phyloP scores from a whole-genome alignment of 2,329 filamentous ascomycete species.

The Penicillium sclerotiorum region DNA sequence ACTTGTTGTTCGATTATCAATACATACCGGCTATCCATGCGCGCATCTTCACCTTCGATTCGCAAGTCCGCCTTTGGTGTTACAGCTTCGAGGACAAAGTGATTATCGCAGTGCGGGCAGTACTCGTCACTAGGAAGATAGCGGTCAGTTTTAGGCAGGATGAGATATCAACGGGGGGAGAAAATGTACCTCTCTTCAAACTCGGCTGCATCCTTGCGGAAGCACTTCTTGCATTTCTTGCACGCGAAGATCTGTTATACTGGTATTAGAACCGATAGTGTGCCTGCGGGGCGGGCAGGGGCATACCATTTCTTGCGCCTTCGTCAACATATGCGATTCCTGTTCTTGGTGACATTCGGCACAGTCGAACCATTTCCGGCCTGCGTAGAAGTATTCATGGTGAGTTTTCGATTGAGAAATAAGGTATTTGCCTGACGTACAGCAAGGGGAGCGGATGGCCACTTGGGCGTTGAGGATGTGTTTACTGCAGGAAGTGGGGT shows the following conservation, averaged over 20 bases:
- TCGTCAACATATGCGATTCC: slow-evolving; percentile 73
- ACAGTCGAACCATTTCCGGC: slow-evolving; percentile 98
- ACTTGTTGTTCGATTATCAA: background rate
- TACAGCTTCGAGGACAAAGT: slow-evolving; percentile 88
- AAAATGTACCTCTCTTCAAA: slow-evolving; percentile 74
- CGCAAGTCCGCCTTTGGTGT: slow-evolving; percentile 80
- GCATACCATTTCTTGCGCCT: slow-evolving; percentile 76
- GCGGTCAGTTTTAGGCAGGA: slow-evolving; percentile 2
- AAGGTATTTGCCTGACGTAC: slow-evolving; percentile 54
- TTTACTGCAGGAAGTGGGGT: slow-evolving; percentile 65
- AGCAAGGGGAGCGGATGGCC: slow-evolving; percentile 92
- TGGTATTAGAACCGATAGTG: background rate
- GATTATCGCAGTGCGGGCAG: slow-evolving; percentile 98
- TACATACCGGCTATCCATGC: slow-evolving; percentile 70
- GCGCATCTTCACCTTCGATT: slow-evolving; percentile 87
- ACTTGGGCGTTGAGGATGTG: slow-evolving; percentile 98
- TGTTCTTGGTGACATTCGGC: slow-evolving; percentile 88
- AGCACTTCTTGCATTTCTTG: slow-evolving; percentile 99
- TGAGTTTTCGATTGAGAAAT: slow-evolving; percentile 2
- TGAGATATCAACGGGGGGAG: background rate
- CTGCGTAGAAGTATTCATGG: slow-evolving; percentile 47
- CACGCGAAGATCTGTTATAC: slow-evolving; percentile 71
- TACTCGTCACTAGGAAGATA: slow-evolving; percentile 74
- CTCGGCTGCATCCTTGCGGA: slow-evolving; percentile 88
- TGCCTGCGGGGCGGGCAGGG: background rate